Conservation (phyloP, 306 rosid species). For the Fragaria nilgerrensis region DNA sequence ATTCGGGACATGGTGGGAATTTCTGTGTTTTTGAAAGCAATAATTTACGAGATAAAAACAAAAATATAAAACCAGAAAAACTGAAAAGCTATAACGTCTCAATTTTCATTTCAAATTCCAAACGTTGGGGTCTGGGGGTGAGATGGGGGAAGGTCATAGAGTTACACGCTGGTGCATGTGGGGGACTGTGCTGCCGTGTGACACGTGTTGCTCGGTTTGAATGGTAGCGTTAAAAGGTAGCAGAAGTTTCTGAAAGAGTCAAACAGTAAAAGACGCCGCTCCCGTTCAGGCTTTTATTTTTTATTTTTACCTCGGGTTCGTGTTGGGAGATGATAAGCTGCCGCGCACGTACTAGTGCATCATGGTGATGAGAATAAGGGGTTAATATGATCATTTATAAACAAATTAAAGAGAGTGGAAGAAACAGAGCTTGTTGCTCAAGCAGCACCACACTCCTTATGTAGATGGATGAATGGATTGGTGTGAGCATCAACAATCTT, state of each 20-base stretch:
- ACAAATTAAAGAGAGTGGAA: too few species aligned
- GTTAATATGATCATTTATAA: too few species aligned
- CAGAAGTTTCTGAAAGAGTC: not conserved
- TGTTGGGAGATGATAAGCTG: not conserved
- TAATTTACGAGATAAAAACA: constrained; percentile 16
- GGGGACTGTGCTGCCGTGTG: not conserved
- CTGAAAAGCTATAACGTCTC: constrained; percentile 65
- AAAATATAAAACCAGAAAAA: not conserved
- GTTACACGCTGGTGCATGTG: constrained; percentile 9
- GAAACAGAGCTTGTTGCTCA: too few species aligned
- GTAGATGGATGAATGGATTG: too few species aligned
- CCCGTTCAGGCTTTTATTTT: not conserved
- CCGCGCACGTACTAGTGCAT: not conserved
- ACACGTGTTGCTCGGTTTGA: not conserved
- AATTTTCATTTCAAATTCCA: constrained; percentile 61
- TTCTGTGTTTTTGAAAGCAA: not conserved
- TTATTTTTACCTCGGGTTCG: not conserved
- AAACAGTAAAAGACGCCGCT: not conserved
- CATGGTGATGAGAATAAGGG: too few species aligned
- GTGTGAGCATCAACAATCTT: too few species aligned
- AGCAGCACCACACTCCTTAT: too few species aligned
- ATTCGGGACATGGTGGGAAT: constrained; percentile 23
- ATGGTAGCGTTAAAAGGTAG: not conserved
- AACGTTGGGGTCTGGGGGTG: constrained; percentile 21
- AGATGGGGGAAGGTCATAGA: constrained; percentile 27